Percentiles rank a stretch among this genome's conserved stretches.
Evolutionary conservation across 2,329 filamentous ascomycete species (phyloP).

Genomic region (Fusarium pseudocircinatum): DNA sequence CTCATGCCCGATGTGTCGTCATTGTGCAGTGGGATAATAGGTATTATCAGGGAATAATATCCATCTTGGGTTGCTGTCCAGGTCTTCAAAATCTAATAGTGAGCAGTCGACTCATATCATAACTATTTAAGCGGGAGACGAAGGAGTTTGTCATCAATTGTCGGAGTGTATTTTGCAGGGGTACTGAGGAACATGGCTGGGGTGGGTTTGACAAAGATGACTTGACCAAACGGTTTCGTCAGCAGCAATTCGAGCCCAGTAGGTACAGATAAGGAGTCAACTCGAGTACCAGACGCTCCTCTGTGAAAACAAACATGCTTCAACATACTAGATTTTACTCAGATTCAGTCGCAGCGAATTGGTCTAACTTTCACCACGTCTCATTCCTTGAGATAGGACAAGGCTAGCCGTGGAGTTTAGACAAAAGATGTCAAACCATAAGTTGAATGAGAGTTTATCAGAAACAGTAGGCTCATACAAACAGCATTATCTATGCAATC

Average conservation of each 20-base stretch:
- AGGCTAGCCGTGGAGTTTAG: background rate
- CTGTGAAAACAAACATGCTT: background rate
- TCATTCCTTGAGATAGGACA: background rate
- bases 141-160: background rate
- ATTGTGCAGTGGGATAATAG: slow-evolving; percentile 36
- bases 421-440: background rate
- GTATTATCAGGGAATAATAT: slow-evolving; percentile 15
- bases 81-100: slow-evolving; percentile 22
- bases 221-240: background rate
- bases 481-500: slow-evolving; percentile 2
- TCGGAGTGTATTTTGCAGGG: slow-evolving; percentile 5
- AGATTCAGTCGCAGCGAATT: background rate
- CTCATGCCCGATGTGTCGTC: slow-evolving; percentile 36
- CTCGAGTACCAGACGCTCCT: background rate
- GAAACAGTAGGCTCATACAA: slow-evolving; percentile 3
- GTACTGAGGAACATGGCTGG: background rate
- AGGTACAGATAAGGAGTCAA: background rate
- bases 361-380: background rate
- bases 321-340: background rate
- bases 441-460: background rate
- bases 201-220: background rate
- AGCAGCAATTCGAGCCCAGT: background rate
- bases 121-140: background rate
- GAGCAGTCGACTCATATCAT: slow-evolving; percentile 19
- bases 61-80: slow-evolving; percentile 14